Conservation (phyloP, 768 basidiomycete species). For the Naematelia aurantialba region DNA sequence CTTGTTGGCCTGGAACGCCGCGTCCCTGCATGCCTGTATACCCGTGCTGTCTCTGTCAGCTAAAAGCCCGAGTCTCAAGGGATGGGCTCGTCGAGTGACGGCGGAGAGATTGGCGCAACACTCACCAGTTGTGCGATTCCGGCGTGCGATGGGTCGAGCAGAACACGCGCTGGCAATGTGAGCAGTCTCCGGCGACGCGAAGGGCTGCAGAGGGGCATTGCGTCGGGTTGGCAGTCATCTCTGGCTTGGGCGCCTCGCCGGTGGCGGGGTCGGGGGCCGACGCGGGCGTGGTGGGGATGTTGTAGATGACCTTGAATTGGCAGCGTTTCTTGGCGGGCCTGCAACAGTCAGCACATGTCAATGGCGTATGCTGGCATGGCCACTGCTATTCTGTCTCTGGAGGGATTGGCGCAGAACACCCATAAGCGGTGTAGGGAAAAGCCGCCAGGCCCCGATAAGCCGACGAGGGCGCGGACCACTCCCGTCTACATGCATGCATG, state of each 20-base stretch:
- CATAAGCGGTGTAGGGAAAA: too few species aligned
- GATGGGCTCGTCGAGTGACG: background rate
- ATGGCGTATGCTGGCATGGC: too few species aligned
- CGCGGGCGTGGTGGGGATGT: conserved; percentile 40
- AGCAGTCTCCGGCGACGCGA: conserved; percentile 45
- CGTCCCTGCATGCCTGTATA: conserved; percentile 48
- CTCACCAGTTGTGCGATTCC: conserved; percentile 49
- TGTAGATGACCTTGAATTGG: conserved; percentile 47
- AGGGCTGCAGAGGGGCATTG: conserved; percentile 46
- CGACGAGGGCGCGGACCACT: too few species aligned
- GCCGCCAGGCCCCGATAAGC: too few species aligned
- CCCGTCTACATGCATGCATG: too few species aligned
- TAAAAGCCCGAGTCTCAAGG: background rate
- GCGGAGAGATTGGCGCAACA: conserved; percentile 7
- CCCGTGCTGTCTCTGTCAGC: conserved; percentile 35
- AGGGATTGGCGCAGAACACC: too few species aligned
- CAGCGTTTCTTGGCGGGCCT: conserved; percentile 50
- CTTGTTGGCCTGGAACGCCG: conserved; percentile 49
- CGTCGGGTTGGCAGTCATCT: conserved; percentile 44
- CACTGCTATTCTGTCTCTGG: too few species aligned
- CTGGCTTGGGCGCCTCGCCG: conserved; percentile 23
- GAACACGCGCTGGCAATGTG: conserved; percentile 43
- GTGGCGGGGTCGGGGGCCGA: conserved; percentile 10
- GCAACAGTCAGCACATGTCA: too few species aligned
- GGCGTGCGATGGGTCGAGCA: conserved; percentile 47